These are phyloP conservation scores for Dothideomycetidae sp. DNA, from an alignment of 2,329 filamentous ascomycete species.

Conservation along the genomic window DNA sequence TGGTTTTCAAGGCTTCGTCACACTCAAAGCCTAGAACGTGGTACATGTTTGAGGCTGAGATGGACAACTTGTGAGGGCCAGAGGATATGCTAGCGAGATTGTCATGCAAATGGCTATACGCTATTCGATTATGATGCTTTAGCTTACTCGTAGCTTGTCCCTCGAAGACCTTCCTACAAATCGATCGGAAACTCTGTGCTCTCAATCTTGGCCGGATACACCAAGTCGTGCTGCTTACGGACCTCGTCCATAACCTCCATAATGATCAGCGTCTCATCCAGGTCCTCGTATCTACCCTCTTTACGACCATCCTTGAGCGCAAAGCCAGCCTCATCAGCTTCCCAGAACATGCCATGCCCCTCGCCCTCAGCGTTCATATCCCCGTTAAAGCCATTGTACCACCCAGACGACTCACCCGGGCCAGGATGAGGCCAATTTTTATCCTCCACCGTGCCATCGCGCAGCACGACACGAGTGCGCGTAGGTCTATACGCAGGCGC, in stretches of 20 bases:
- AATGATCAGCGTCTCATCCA: slow-evolving; percentile 65
- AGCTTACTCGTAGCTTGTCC: too few relatives aligned
- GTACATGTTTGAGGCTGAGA: too few relatives aligned
- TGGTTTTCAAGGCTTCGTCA: slow-evolving; percentile 16
- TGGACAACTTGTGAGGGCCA: too few relatives aligned
- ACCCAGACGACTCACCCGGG: slow-evolving; percentile 33
- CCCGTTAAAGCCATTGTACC: slow-evolving; percentile 34
- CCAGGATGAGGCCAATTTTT: slow-evolving; percentile 33
- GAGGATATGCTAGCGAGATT: too few relatives aligned
- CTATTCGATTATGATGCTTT: too few relatives aligned
- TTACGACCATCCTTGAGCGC: slow-evolving; percentile 62
- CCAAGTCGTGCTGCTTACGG: slow-evolving; percentile 46
- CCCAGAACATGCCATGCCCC: slow-evolving; percentile 81
- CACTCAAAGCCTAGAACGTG: background rate
- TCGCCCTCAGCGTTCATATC: slow-evolving; percentile 35
- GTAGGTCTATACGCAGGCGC: slow-evolving; percentile 57
- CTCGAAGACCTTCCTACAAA: slow-evolving; percentile 13
- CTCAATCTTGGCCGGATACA: slow-evolving; percentile 54
- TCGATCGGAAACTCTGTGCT: slow-evolving; percentile 39
- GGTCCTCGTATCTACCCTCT: slow-evolving; percentile 57
- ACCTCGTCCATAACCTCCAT: slow-evolving; percentile 71
- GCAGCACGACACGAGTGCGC: slow-evolving; percentile 22
- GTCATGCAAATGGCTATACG: too few relatives aligned
- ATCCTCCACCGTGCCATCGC: slow-evolving; percentile 33
- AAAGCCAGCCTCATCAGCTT: slow-evolving; percentile 64